Evolutionary conservation across 116 monocot genomes (phyloP), one percentile per base, ranked within the genome.

Genomic region (Zostera marina): DNA sequence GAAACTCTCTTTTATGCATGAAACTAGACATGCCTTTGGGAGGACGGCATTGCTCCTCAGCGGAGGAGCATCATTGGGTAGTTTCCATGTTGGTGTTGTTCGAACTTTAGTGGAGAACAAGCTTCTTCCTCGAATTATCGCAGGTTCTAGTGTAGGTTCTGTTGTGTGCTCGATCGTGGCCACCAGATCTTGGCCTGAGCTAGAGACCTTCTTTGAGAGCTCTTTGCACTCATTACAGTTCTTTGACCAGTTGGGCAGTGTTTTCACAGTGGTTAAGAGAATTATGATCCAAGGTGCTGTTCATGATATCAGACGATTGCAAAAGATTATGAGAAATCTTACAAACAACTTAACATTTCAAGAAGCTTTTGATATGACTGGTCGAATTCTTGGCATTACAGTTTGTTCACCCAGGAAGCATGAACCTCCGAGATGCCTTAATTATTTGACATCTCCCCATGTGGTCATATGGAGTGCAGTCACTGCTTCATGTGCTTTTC

Each of bases 401-500:
- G 89, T 94, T 59, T 94, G 94, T 64, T 94, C 94, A 10, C 78
- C 94, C 6, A 75, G 94, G 44, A 88, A 94, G 68, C 84, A 88
- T 41, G 94, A 94, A 61, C 94, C 89, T 9, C 94, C 94, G 2
- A 52, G 94, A 41, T 94, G 94, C 54, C 77, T 94, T 9, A 94
- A 94, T 47, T 94, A 94, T 62, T 66, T 94, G 74, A 94, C 94
- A 49, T 76, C 94, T 4, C 94, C 94, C n/a, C 81, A 94, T 75
- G 94, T 94, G 48, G 74, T 94, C 24, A 94, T 94, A 58, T 94
- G 94, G 94, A 94, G 94, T 64, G 91, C 91, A 8, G 86, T 82
- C 3, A 63, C 63, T 22, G 63, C 63, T 41, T 63, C 63, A 1
- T 94, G 94, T 74, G 94, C 94, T 11, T 94, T 94, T 59, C 94